Evolutionary conservation across 1,139 yeast species (phyloP).

Genomic region (Saccharomyces hybrid): DNA sequence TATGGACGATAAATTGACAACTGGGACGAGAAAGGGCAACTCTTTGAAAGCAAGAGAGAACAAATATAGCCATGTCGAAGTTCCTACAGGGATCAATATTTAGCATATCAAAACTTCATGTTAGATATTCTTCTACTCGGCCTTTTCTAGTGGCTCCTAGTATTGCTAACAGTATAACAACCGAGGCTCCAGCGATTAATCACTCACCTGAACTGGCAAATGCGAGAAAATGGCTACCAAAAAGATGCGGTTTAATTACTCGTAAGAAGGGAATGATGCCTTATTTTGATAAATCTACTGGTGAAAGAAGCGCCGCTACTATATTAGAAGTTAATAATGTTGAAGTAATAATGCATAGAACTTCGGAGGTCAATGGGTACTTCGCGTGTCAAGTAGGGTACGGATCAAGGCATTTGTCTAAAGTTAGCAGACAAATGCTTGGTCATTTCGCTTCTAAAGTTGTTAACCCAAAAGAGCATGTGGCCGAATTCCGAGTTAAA

Average conservation of each 20-base stretch:
- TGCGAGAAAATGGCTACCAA: slow-evolving; percentile 57
- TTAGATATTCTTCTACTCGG: slow-evolving; percentile 9
- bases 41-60: background rate
- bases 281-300: slow-evolving; percentile 60
- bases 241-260: slow-evolving; percentile 79
- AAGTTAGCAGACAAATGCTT: slow-evolving; percentile 56
- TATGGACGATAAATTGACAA: background rate
- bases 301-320: slow-evolving; percentile 72
- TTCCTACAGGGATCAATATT: background rate
- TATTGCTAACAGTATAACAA: slow-evolving; percentile 11
- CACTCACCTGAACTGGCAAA: slow-evolving; percentile 55
- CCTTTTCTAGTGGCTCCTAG: slow-evolving; percentile 20
- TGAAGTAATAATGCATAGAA: slow-evolving; percentile 73
- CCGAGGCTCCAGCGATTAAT: slow-evolving; percentile 37
- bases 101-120: background rate
- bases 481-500: slow-evolving; percentile 74
- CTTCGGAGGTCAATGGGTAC: slow-evolving; percentile 65
- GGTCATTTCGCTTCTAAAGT: slow-evolving; percentile 77
- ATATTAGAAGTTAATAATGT: slow-evolving; percentile 81
- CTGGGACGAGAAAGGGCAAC: background rate
- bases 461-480: slow-evolving; percentile 73
- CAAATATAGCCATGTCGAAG: background rate
- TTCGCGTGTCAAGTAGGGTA: slow-evolving; percentile 85
- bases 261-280: slow-evolving; percentile 87
- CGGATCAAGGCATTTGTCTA: slow-evolving; percentile 58